Evolutionary conservation across 23 red algal genomes (phyloP).

Genomic region (Gracilaria gracilis): DNA sequence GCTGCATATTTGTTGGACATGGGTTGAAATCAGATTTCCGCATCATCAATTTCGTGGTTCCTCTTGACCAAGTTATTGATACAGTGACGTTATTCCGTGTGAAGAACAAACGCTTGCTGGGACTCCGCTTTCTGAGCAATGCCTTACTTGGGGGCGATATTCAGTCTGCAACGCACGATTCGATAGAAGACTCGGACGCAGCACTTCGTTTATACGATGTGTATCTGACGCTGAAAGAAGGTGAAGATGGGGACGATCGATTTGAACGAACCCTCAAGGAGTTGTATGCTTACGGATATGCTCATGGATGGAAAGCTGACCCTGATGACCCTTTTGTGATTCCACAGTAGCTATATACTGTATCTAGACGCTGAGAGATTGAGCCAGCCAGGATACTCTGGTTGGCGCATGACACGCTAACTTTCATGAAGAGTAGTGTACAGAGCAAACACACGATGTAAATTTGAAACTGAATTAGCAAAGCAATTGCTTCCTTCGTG

Average conservation of each 20-base stretch:
- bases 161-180: constrained; percentile 84
- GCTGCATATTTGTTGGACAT: constrained; percentile 92
- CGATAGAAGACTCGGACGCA: constrained; percentile 88
- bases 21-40: constrained; percentile 95
- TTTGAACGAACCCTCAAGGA: constrained; percentile 60
- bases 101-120: constrained; percentile 70
- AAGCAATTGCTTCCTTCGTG: background rate
- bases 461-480: background rate
- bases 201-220: constrained; percentile 84
- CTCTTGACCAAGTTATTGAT: constrained; percentile 83
- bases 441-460: background rate
- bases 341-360: background rate
- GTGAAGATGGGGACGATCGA: constrained; percentile 32
- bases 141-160: constrained; percentile 74
- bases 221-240: constrained; percentile 72
- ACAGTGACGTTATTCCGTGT: constrained; percentile 89
- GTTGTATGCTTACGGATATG: constrained; percentile 80
- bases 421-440: background rate
- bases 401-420: no score
- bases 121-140: constrained; percentile 75
- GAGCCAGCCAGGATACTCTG: background rate
- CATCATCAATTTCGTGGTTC: constrained; percentile 90
- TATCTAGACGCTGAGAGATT: background rate
- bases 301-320: constrained; percentile 75
- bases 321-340: constrained; percentile 58